These are phyloP conservation scores for Ustilago lituana DNA, from an alignment of 1,284 basidiomycete species.

Conservation along the genomic window DNA sequence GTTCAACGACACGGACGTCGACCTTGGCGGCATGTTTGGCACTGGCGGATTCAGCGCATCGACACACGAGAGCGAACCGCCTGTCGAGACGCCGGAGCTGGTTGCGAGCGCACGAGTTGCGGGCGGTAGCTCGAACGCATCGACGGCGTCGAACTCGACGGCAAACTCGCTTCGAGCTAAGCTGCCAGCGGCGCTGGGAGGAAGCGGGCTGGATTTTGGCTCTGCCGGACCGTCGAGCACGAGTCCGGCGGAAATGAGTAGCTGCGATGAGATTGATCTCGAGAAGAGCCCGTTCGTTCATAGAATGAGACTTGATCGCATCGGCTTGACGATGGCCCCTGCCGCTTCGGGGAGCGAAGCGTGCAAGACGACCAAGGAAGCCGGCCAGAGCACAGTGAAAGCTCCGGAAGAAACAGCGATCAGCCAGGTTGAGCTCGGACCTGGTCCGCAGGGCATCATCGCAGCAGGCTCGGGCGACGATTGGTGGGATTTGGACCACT, in stretches of 20 bases:
- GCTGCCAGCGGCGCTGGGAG: slow-evolving; percentile 31
- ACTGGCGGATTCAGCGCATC: slow-evolving; percentile 31
- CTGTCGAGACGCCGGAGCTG: slow-evolving; percentile 52
- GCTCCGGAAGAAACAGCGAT: slow-evolving; percentile 37
- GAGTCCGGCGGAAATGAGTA: slow-evolving; percentile 56
- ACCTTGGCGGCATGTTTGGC: slow-evolving; percentile 46
- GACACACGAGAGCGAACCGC: slow-evolving; percentile 47
- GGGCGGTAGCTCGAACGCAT: slow-evolving; percentile 41
- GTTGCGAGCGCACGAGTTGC: slow-evolving; percentile 44
- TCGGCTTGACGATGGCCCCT: slow-evolving; percentile 39
- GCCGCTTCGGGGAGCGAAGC: slow-evolving; percentile 20
- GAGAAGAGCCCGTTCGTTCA: slow-evolving; percentile 51
- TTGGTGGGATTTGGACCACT: slow-evolving; percentile 55
- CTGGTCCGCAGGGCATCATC: slow-evolving; percentile 40
- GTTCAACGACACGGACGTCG: slow-evolving; percentile 46
- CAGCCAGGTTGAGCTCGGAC: slow-evolving; percentile 48
- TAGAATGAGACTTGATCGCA: slow-evolving; percentile 45
- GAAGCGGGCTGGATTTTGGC: slow-evolving; percentile 55
- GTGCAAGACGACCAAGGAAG: slow-evolving; percentile 11
- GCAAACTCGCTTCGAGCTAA: slow-evolving; percentile 40
- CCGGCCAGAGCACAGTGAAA: slow-evolving; percentile 21
- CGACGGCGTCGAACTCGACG: slow-evolving; percentile 46
- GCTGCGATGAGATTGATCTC: slow-evolving; percentile 51
- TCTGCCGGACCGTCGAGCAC: slow-evolving; percentile 55
- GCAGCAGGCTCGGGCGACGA: slow-evolving; percentile 47